phyloP scores from a whole-genome alignment of 1,139 yeast species.

The Zygosaccharomyces pseudobailii region DNA sequence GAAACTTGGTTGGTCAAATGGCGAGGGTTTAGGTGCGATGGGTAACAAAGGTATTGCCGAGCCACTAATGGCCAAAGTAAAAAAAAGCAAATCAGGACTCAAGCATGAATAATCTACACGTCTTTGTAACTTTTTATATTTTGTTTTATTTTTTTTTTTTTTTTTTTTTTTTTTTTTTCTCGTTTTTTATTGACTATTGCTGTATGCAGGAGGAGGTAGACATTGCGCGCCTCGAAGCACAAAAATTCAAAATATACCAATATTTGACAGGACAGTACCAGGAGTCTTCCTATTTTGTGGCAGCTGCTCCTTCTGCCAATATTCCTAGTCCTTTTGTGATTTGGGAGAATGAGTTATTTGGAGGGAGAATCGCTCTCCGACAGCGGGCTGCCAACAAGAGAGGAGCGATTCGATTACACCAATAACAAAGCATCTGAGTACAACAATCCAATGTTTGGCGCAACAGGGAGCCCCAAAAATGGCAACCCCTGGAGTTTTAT shows the following conservation, averaged over 20 bases:
- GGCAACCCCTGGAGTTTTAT: conserved; percentile 18
- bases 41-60: conserved; percentile 77
- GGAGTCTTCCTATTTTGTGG: neutral
- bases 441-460: conserved; percentile 13
- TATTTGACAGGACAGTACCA: neutral
- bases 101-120: neutral
- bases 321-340: neutral
- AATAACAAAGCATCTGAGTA: conserved; percentile 15
- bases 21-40: conserved; percentile 76
- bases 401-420: conserved; percentile 16
- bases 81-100: conserved; percentile 68
- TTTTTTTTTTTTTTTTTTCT: neutral
- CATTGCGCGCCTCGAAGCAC: neutral
- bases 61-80: conserved; percentile 79
- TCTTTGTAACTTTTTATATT: neutral
- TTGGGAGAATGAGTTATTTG: neutral
- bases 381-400: conserved; percentile 3
- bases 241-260: neutral
- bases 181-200: neutral
- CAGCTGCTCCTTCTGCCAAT: neutral
- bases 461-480: conserved; percentile 11
- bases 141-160: too few relatives aligned
- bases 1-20: conserved; percentile 81
- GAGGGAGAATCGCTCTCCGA: neutral
- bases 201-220: neutral